These are phyloP conservation scores for Cladosporium colombiae DNA, from an alignment of 2,329 filamentous ascomycete species.

Conservation along the genomic window DNA sequence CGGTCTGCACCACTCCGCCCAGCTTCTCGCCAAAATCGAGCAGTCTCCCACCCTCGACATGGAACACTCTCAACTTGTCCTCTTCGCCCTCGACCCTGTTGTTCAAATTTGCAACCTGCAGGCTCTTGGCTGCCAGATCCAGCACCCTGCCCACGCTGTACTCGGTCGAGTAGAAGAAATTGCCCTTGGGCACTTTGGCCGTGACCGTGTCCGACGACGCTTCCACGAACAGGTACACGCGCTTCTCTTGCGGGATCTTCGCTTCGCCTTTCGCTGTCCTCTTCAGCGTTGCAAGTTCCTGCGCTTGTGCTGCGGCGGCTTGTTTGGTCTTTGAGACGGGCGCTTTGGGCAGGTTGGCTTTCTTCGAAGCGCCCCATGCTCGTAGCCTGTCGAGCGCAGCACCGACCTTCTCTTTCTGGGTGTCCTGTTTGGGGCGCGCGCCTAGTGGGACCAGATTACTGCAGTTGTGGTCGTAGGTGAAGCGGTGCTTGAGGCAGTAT, in stretches of 20 bases:
- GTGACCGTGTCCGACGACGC: constrained; percentile 84
- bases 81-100: constrained; percentile 75
- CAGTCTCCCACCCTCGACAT: constrained; percentile 84
- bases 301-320: constrained; percentile 63
- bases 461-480: constrained; percentile 83
- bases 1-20: constrained; percentile 69
- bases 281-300: constrained; percentile 77
- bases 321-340: constrained; percentile 51
- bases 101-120: constrained; percentile 83
- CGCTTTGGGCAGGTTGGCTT: constrained; percentile 35
- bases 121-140: constrained; percentile 72
- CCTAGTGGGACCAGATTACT: constrained; percentile 66
- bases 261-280: constrained; percentile 86
- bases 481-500: constrained; percentile 76
- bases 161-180: constrained; percentile 58
- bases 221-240: constrained; percentile 89
- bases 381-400: constrained; percentile 76
- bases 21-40: constrained; percentile 88
- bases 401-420: constrained; percentile 64
- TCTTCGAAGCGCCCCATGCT: constrained; percentile 76
- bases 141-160: constrained; percentile 88
- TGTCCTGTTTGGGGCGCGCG: constrained; percentile 47
- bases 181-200: constrained; percentile 71
- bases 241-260: constrained; percentile 75
- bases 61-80: constrained; percentile 82